Evolutionary conservation across 441 rosid species (phyloP).

Genomic region (Melastoma candidum): DNA sequence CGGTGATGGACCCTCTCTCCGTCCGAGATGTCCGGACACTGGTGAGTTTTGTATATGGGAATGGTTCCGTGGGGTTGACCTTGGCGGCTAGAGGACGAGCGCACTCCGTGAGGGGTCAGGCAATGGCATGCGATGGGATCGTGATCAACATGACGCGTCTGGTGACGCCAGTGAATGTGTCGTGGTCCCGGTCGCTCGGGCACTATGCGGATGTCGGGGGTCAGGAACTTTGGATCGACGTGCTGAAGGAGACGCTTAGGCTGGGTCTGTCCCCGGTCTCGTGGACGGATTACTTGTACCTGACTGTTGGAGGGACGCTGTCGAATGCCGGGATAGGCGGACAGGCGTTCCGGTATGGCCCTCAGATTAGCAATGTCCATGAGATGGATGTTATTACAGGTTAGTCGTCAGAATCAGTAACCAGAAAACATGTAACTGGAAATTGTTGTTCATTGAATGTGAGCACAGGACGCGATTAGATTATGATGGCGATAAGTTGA

Average conservation of each 20-base stretch:
- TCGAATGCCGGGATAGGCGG: too few species aligned
- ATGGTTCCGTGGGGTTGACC: background rate
- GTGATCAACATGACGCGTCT: background rate
- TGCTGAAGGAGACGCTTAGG: too few species aligned
- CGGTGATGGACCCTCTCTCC: background rate
- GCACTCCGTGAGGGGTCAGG: slow-evolving; percentile 2
- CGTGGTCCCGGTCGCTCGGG: background rate
- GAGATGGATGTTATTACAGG: slow-evolving; percentile 6
- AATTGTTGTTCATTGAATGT: too few species aligned
- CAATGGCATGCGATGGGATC: slow-evolving; percentile 3
- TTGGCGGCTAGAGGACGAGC: slow-evolving; percentile 2
- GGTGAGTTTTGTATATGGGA: background rate
- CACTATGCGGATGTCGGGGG: slow-evolving; percentile 2
- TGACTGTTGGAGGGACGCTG: too few species aligned
- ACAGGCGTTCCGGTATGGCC: too few species aligned
- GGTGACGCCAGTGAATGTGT: background rate
- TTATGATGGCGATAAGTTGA: background rate
- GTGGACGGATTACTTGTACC: too few species aligned
- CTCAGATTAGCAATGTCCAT: background rate
- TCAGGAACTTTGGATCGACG: slow-evolving; percentile 1
- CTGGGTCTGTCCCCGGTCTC: too few species aligned
- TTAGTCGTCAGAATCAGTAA: too few species aligned
- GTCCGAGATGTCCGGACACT: background rate
- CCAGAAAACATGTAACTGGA: too few species aligned
- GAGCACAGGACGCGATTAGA: background rate